Conservation (phyloP, 371 early-diverging fungal genomes). For the Encephalitozoon hellem region DNA sequence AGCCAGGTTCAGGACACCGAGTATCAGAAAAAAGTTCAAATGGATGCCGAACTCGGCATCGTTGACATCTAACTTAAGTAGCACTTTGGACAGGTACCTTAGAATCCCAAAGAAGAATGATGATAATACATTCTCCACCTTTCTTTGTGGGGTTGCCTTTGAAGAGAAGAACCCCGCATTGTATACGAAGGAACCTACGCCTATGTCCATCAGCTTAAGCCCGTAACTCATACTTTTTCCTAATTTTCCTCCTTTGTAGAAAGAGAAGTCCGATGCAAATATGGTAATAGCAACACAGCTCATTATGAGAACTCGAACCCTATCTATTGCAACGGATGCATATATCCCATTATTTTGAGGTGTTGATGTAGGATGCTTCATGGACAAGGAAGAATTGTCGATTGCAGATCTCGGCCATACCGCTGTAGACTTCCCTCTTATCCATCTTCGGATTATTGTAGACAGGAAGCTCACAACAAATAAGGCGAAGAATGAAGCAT, state of each 20-base stretch:
- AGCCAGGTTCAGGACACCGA: not conserved
- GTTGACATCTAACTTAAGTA: not conserved
- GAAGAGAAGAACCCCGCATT: conserved; percentile 45
- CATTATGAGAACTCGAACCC: not conserved
- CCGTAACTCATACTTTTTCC: conserved; percentile 47
- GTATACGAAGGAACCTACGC: conserved; percentile 56
- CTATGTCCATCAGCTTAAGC: conserved; percentile 59
- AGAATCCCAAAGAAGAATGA: not conserved
- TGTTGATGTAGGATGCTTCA: not conserved
- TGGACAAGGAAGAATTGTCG: not conserved
- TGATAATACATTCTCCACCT: not conserved
- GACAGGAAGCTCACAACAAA: not conserved
- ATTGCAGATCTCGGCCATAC: not conserved
- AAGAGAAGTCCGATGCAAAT: conserved; percentile 53
- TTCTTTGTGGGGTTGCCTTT: not conserved
- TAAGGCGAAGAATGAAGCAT: not conserved
- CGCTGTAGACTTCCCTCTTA: not conserved
- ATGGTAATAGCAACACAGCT: conserved; percentile 46
- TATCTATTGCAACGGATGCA: not conserved
- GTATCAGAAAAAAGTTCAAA: not conserved
- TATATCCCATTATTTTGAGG: not conserved
- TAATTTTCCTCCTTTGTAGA: conserved; percentile 24
- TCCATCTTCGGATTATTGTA: not conserved
- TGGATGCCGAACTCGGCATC: not conserved
- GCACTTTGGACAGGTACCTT: not conserved